Conservation (phyloP, 306 rosid species). For the Alnus rubra region DNA sequence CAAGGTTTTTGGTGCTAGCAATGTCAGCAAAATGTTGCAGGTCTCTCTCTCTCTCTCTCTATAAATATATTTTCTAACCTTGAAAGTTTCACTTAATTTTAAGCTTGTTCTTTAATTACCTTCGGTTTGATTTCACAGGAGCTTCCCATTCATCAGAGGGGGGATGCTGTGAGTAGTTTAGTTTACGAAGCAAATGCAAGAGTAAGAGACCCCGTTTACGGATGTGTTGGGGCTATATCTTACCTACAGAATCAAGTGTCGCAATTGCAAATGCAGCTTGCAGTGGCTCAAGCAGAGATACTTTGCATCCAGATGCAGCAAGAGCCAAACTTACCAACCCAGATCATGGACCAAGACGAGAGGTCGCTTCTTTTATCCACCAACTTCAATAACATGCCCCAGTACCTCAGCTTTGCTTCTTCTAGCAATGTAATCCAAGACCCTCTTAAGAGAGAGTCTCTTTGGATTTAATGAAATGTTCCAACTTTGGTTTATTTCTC, state of each 20-base stretch:
- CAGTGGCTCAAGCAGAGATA: constrained; percentile 70
- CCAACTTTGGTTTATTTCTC: not conserved
- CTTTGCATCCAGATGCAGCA: constrained; percentile 75
- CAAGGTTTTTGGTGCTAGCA: constrained; percentile 91
- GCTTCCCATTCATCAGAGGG: constrained; percentile 73
- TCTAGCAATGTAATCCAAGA: constrained; percentile 64
- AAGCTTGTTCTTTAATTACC: not conserved
- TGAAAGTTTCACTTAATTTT: constrained; percentile 2
- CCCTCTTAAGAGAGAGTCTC: constrained; percentile 62
- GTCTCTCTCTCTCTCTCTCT: constrained; percentile 33
- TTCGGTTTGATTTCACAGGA: constrained; percentile 39
- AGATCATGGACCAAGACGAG: constrained; percentile 39
- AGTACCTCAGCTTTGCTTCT: constrained; percentile 42
- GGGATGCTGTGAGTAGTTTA: constrained; percentile 70
- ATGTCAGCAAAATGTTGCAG: constrained; percentile 84
- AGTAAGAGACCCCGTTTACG: constrained; percentile 77
- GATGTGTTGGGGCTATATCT: constrained; percentile 84
- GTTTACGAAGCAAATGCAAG: constrained; percentile 84
- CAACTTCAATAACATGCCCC: constrained; percentile 43
- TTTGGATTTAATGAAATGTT: constrained; percentile 41
- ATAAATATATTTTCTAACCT: not conserved
- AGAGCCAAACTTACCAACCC: constrained; percentile 40
- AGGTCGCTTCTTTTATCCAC: constrained; percentile 42
- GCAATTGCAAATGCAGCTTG: constrained; percentile 72
- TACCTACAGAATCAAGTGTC: constrained; percentile 70